A percentile compares a stretch with the other conserved stretches of the same genome.
Evolutionary conservation across 1,284 basidiomycete species (phyloP).

Genomic region (Sanguinoderma infundibulare): DNA sequence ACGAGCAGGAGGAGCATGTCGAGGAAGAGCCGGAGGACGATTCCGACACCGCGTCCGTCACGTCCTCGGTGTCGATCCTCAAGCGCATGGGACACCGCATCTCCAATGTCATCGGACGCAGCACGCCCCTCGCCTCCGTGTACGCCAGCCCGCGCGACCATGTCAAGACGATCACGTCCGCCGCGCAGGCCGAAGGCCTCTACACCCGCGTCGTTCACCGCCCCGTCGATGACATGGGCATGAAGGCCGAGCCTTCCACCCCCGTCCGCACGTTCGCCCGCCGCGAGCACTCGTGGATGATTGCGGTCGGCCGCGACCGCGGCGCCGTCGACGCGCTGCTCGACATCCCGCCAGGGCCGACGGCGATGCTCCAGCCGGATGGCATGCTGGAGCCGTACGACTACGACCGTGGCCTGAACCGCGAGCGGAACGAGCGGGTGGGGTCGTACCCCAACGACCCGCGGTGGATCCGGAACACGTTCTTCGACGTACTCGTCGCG

Average conservation of each 20-base stretch:
- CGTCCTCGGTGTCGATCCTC: constrained; percentile 10
- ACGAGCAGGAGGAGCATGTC: neutral
- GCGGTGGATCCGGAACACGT: constrained; percentile 22
- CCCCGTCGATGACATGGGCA: neutral
- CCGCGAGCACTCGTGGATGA: constrained; percentile 26
- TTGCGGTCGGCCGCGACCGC: constrained; percentile 29
- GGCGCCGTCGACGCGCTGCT: constrained; percentile 24
- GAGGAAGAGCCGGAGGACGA: constrained; percentile 1
- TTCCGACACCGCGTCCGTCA: constrained; percentile 7
- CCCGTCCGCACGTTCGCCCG: constrained; percentile 13
- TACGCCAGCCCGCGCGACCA: constrained; percentile 32
- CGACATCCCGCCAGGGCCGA: constrained; percentile 14
- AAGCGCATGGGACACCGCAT: constrained; percentile 77
- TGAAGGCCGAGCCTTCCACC: constrained; percentile 26
- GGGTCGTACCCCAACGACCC: constrained; percentile 28
- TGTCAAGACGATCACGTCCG: constrained; percentile 27
- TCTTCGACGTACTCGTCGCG: constrained; percentile 29
- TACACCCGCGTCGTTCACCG: constrained; percentile 27
- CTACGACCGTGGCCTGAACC: constrained; percentile 14
- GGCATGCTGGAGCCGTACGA: constrained; percentile 14
- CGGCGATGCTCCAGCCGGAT: neutral
- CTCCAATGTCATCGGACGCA: constrained; percentile 45
- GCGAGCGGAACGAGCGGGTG: constrained; percentile 22
- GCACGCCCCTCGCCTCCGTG: constrained; percentile 31
- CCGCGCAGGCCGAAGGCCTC: constrained; percentile 29